Percentiles rank a stretch among this genome's conserved stretches.
phyloP scores from a whole-genome alignment of 441 rosid species.

The Melastoma candidum region DNA sequence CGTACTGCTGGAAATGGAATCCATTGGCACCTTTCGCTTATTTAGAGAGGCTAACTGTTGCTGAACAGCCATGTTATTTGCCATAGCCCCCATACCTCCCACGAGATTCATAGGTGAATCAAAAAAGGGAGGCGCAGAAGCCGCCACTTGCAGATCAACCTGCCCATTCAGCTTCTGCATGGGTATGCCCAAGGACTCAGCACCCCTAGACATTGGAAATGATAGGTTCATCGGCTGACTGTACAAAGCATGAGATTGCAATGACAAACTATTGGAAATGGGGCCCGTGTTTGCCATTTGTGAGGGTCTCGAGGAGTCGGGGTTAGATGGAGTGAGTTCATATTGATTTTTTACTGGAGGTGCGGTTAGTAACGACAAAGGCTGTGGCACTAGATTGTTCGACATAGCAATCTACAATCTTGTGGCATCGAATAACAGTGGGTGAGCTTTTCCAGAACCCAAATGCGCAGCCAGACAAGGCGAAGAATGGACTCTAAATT shows the following conservation, averaged over 20 bases:
- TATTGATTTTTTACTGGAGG: constrained; percentile 27
- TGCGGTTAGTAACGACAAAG: constrained; percentile 24
- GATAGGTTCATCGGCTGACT: constrained; percentile 27
- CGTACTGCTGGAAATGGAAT: constrained; percentile 22
- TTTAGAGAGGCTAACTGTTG: constrained; percentile 24
- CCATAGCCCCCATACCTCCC: too few species aligned
- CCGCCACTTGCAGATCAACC: too few species aligned
- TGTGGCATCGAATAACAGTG: constrained; percentile 1
- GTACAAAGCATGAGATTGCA: constrained; percentile 23
- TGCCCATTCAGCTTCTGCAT: constrained; percentile 1
- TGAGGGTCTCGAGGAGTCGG: constrained; percentile 20
- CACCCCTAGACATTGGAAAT: constrained; percentile 7
- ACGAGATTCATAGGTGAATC: too few species aligned
- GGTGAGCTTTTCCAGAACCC: too few species aligned
- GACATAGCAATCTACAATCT: constrained; percentile 32
- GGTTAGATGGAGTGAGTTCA: constrained; percentile 25
- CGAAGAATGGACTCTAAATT: too few species aligned
- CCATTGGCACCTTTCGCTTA: constrained; percentile 57
- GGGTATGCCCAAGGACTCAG: too few species aligned
- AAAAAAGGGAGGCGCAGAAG: too few species aligned
- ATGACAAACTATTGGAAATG: constrained; percentile 11
- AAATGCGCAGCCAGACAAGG: too few species aligned
- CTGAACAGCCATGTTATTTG: constrained; percentile 10
- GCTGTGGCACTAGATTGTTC: constrained; percentile 45
- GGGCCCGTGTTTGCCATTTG: constrained; percentile 25